Evolutionary conservation across 1,139 yeast species (phyloP).

Genomic region (Pichia sp.): DNA sequence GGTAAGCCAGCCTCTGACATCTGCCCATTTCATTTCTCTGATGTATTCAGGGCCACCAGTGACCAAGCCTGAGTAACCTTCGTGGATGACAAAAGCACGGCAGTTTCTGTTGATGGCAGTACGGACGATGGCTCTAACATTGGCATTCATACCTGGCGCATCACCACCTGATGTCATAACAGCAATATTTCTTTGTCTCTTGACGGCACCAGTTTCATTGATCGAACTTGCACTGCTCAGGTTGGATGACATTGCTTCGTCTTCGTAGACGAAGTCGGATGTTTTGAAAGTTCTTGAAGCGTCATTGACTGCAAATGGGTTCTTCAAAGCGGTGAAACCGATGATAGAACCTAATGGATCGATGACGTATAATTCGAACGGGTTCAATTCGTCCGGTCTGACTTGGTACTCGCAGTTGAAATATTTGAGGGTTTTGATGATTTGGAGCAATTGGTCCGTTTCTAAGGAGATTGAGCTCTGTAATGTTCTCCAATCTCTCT

Average conservation of each 20-base stretch:
- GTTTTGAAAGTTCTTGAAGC: conserved; percentile 14
- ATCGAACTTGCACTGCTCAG: background rate
- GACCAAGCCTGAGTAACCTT: conserved; percentile 78
- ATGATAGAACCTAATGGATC: conserved; percentile 69
- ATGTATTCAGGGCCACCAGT: conserved; percentile 61
- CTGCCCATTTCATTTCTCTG: conserved; percentile 71
- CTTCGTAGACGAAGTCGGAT: background rate
- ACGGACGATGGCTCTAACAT: conserved; percentile 75
- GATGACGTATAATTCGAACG: conserved; percentile 62
- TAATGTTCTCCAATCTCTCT: conserved; percentile 52
- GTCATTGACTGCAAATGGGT: conserved; percentile 44
- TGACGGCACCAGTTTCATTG: background rate
- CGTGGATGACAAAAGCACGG: conserved; percentile 70
- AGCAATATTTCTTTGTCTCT: conserved; percentile 51
- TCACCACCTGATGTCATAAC: conserved; percentile 91
- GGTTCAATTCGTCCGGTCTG: conserved; percentile 63
- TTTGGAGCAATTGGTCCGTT: conserved; percentile 36
- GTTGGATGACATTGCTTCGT: background rate
- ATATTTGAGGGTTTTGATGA: conserved; percentile 37
- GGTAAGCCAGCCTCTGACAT: conserved; percentile 71
- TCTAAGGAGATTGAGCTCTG: conserved; percentile 43
- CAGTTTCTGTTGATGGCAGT: conserved; percentile 71
- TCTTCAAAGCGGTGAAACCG: conserved; percentile 62
- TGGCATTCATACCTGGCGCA: conserved; percentile 86
- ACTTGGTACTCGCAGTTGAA: conserved; percentile 32